Percentiles rank a stretch among this genome's conserved stretches.
These are phyloP conservation scores for Eutrema japonicum DNA, from an alignment of 345 rosid genomes.

Conservation along the genomic window DNA sequence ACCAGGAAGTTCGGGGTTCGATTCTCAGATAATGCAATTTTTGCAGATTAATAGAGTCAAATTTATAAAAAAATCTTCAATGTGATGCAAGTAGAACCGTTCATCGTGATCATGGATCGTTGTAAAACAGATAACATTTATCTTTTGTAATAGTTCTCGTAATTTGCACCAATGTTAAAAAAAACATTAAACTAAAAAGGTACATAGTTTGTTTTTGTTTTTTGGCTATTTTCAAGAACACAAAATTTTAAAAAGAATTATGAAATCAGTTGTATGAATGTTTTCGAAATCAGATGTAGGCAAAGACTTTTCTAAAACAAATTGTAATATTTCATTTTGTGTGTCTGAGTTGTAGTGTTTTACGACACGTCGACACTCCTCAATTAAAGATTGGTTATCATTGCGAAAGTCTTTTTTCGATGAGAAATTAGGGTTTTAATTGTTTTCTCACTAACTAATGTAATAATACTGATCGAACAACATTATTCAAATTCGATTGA, in stretches of 20 bases:
- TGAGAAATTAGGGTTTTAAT: not conserved
- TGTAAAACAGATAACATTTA: too few relatives aligned
- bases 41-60: too few relatives aligned
- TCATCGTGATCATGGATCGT: too few relatives aligned
- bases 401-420: not conserved
- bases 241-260: not conserved
- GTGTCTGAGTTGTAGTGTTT: not conserved
- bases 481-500: not conserved
- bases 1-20: too few relatives aligned
- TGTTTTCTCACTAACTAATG: not conserved
- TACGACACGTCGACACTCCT: not conserved
- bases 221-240: too few relatives aligned
- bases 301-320: constrained; percentile 1
- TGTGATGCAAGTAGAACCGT: too few relatives aligned
- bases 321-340: not conserved
- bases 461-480: too few relatives aligned
- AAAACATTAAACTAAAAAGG: too few relatives aligned
- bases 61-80: too few relatives aligned
- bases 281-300: not conserved
- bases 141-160: too few relatives aligned
- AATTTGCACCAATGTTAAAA: too few relatives aligned
- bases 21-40: too few relatives aligned
- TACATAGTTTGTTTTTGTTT: not conserved
- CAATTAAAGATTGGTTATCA: not conserved
- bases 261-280: not conserved